Percentiles rank a stretch among this genome's conserved stretches.
phyloP scores from a whole-genome alignment of 164 flowering plant species.

The Litsea cubeba region DNA sequence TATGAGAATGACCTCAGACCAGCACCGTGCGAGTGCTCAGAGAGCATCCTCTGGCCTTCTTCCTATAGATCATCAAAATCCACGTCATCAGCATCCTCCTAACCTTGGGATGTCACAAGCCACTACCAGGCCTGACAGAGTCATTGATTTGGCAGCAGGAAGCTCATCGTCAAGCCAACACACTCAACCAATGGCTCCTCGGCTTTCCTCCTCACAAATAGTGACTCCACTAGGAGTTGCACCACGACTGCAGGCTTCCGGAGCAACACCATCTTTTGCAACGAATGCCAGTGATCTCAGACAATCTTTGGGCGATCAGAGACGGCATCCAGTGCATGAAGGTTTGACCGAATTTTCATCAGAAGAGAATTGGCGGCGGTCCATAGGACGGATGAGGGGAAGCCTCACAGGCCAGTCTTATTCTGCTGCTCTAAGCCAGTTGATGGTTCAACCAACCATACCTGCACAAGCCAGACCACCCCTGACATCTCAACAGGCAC shows the following conservation, averaged over 20 bases:
- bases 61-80: conserved; percentile 19
- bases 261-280: conserved; percentile 20
- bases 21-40: background rate
- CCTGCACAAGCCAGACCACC: conserved; percentile 9
- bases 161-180: conserved; percentile 10
- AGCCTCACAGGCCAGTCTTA: conserved; percentile 54
- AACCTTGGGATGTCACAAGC: conserved; percentile 19
- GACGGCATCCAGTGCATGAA: conserved; percentile 27
- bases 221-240: conserved; percentile 28
- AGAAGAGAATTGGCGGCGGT: conserved; percentile 56
- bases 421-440: conserved; percentile 42
- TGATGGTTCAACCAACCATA: conserved; percentile 42
- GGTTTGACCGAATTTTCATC: conserved; percentile 21
- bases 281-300: conserved; percentile 17
- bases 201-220: conserved; percentile 19
- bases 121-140: conserved; percentile 23
- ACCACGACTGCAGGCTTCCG: conserved; percentile 30
- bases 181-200: conserved; percentile 7
- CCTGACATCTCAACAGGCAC: background rate
- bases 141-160: conserved; percentile 15
- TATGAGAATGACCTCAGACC: conserved; percentile 5
- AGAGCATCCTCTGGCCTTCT: conserved; percentile 16
- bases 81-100: conserved; percentile 21
- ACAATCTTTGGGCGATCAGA: conserved; percentile 25
- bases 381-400: conserved; percentile 81